A percentile compares a stretch with the other conserved stretches of the same genome.
Evolutionary conservation across 805 yeast species (phyloP).

Genomic region (Candida multigemmis): DNA sequence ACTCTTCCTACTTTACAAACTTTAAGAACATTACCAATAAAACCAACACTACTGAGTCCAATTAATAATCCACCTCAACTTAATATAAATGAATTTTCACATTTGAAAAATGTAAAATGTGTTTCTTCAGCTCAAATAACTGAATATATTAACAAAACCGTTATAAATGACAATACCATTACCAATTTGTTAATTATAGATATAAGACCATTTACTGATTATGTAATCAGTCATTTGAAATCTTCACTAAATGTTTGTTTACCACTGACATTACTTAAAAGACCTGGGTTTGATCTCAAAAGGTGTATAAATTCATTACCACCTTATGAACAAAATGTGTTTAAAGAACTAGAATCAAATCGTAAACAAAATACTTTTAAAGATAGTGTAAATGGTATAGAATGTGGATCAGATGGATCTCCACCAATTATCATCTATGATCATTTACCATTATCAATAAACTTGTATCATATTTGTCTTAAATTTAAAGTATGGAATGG

Average conservation of each 20-base stretch:
- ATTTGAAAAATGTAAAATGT: conserved; percentile 2
- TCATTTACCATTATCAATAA: conserved; percentile 21
- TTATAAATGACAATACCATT: conserved; percentile 2
- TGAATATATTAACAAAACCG: conserved; percentile 2
- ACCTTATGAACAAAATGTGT: conserved; percentile 34
- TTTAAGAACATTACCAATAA: too few species aligned
- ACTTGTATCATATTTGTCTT: conserved; percentile 36
- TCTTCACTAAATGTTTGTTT: conserved; percentile 70
- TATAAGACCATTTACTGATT: conserved; percentile 75
- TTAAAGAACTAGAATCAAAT: conserved; percentile 12
- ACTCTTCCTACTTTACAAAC: too few species aligned
- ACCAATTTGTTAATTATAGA: conserved; percentile 47
- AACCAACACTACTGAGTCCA: conserved; percentile 2
- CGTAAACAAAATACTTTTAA: background rate
- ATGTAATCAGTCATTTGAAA: conserved; percentile 44
- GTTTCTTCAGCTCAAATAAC: conserved; percentile 1
- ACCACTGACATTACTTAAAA: conserved; percentile 80
- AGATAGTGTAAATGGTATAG: conserved; percentile 5
- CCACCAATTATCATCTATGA: conserved; percentile 44
- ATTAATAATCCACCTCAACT: conserved; percentile 2
- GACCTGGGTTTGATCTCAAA: conserved; percentile 60
- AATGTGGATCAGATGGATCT: conserved; percentile 15
- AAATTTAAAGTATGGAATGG: conserved; percentile 15
- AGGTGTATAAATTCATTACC: conserved; percentile 58
- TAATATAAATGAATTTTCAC: background rate